A percentile compares a stretch with the other conserved stretches of the same genome.
These are phyloP conservation scores for Lepiota subincarnata DNA, from an alignment of 768 basidiomycete genomes.

Conservation along the genomic window DNA sequence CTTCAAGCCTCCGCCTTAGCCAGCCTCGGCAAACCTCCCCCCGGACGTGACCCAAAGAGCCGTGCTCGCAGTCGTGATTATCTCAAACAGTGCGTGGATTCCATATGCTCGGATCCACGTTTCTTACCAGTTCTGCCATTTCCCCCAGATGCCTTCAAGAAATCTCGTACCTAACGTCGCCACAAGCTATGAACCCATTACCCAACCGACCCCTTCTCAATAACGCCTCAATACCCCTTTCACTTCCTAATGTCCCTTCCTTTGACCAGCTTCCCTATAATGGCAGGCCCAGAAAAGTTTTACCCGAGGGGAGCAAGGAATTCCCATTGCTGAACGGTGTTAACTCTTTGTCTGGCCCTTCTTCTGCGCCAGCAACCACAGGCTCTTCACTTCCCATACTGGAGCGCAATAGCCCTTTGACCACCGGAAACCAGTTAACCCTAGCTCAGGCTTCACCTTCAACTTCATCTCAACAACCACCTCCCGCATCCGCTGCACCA, in stretches of 20 bases:
- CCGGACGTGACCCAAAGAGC: constrained; percentile 91
- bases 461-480: constrained; percentile 25
- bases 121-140: background rate
- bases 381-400: constrained; percentile 38
- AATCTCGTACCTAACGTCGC: constrained; percentile 94
- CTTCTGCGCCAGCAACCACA: constrained; percentile 43
- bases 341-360: constrained; percentile 46
- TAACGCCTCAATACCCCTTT: constrained; percentile 58
- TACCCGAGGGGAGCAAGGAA: constrained; percentile 74
- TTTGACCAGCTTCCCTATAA: constrained; percentile 75
- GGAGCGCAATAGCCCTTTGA: constrained; percentile 49
- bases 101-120: background rate
- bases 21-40: constrained; percentile 64
- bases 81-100: constrained; percentile 81
- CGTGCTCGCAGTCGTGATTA: constrained; percentile 94
- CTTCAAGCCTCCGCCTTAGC: constrained; percentile 37
- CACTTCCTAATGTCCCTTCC: constrained; percentile 66
- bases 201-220: constrained; percentile 79
- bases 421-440: constrained; percentile 23
- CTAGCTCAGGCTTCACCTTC: background rate
- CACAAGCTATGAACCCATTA: constrained; percentile 95
- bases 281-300: constrained; percentile 74
- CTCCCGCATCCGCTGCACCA: constrained; percentile 28
- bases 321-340: constrained; percentile 64
- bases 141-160: constrained; percentile 85